Evolutionary conservation across 495 filamentous ascomycete genomes (phyloP).

Genomic region (Podospora didyma): DNA sequence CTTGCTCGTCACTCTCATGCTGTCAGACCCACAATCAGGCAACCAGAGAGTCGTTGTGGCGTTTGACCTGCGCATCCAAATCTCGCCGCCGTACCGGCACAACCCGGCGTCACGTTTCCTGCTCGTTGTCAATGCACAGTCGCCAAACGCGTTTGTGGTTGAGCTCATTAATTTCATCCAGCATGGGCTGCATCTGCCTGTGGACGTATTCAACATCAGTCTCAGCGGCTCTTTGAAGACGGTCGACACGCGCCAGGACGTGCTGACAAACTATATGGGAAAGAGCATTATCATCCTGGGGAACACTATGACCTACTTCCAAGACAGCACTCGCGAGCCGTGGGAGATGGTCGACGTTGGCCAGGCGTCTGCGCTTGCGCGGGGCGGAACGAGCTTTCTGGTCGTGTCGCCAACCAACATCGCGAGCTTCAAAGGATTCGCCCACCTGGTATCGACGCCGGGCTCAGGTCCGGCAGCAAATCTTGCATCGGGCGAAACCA

Average conservation of each 20-base stretch:
- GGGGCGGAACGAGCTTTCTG: slow-evolving; percentile 17
- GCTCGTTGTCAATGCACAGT: slow-evolving; percentile 22
- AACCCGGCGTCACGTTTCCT: slow-evolving; percentile 18
- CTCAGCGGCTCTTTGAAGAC: slow-evolving; percentile 16
- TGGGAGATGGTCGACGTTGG: slow-evolving; percentile 20
- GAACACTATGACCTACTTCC: slow-evolving; percentile 25
- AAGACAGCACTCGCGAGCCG: slow-evolving; percentile 16
- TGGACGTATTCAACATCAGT: slow-evolving; percentile 27
- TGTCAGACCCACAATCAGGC: slow-evolving; percentile 15
- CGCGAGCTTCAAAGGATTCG: slow-evolving; percentile 16
- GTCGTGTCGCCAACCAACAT: slow-evolving; percentile 16
- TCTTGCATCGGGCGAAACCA: not conserved
- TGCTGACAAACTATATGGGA: slow-evolving; percentile 17
- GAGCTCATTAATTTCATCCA: slow-evolving; percentile 17
- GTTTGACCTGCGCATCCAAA: slow-evolving; percentile 22
- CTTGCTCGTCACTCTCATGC: slow-evolving; percentile 17
- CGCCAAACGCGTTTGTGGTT: slow-evolving; percentile 17
- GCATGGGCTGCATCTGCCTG: slow-evolving; percentile 6
- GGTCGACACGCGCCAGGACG: slow-evolving; percentile 4
- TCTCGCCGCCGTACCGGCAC: slow-evolving; percentile 20
- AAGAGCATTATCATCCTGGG: slow-evolving; percentile 25
- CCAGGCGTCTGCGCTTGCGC: slow-evolving; percentile 8
- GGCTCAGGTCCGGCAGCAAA: slow-evolving; percentile 1
- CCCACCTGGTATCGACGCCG: slow-evolving; percentile 6
- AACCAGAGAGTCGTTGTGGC: slow-evolving; percentile 7